Percentiles rank a stretch among this genome's conserved stretches.
Evolutionary conservation across 2,329 filamentous ascomycete species (phyloP).

Genomic region (Whalleya microplaca): DNA sequence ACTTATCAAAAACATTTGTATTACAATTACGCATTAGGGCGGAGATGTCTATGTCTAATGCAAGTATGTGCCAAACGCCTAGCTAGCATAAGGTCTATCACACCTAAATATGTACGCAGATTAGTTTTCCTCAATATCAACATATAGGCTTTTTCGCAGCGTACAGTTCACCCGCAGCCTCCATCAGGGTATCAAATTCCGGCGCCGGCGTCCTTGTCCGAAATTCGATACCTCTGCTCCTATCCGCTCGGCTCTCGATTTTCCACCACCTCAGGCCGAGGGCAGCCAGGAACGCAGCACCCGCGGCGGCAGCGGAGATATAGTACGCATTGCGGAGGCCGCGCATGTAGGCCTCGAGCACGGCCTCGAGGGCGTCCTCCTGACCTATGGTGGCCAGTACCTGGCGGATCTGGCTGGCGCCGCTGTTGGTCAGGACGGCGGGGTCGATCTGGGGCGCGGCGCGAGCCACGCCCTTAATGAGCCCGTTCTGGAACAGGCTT

Average conservation of each 20-base stretch:
- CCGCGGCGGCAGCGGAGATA: slow-evolving; percentile 53
- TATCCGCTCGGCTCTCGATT: slow-evolving; percentile 46
- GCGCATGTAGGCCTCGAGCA: slow-evolving; percentile 53
- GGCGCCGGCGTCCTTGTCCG: slow-evolving; percentile 13
- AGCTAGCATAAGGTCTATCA: neutral
- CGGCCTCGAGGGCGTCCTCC: slow-evolving; percentile 45
- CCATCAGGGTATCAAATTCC: slow-evolving; percentile 18
- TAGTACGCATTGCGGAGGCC: slow-evolving; percentile 54
- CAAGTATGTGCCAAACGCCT: neutral
- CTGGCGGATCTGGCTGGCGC: slow-evolving; percentile 53
- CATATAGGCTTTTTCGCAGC: neutral
- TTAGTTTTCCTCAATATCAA: neutral
- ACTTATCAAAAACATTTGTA: neutral
- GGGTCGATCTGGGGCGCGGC: slow-evolving; percentile 52
- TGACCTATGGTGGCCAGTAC: slow-evolving; percentile 48
- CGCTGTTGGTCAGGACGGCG: slow-evolving; percentile 53
- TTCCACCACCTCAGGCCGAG: slow-evolving; percentile 56
- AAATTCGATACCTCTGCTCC: neutral
- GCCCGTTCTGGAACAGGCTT: slow-evolving; percentile 68
- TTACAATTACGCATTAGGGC: neutral
- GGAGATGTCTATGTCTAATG: neutral
- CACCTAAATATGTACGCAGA: neutral
- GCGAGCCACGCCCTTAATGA: slow-evolving; percentile 55
- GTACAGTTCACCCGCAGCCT: slow-evolving; percentile 18
- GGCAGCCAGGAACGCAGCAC: slow-evolving; percentile 48